Base-by-base conservation (phyloP, 2,329 filamentous ascomycete genomes). In the Claviceps cyperi region DNA sequence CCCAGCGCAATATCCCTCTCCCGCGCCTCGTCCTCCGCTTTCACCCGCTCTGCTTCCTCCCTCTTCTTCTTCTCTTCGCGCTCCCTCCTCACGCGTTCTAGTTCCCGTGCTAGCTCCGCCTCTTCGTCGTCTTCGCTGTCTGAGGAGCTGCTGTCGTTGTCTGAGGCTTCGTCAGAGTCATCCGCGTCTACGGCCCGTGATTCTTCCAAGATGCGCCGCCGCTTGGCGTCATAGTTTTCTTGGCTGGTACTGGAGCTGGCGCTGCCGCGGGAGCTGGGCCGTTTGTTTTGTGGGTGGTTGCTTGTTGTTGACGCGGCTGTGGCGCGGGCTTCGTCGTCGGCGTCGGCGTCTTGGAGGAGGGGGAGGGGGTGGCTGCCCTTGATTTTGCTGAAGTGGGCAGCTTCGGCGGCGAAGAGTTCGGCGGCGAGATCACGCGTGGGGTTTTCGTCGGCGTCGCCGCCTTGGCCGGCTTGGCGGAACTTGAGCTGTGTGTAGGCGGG, bases 401-500 rank as follows among this genome's bases (percentile, higher is more conserved):
- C 83, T 69, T 98, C 92, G 44, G 90, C 91, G 57, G 84, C 81
- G 52, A 97, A 76, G 35, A 98, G 81, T 69, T 98, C 90, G 45
- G 89, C 84, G 58, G 88, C 83, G 49, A 98, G 78, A 64, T 98
- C 91, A 63, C 85, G 86, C 49, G 63, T 53, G 51, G 76, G 70
- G 56, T 94, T 88, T 37, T 83, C 83, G 47, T 66, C 66, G 35
- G 84, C 84, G 56, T 81, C 83, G 56, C 87, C 86, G 59, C 92
- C 92, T 71, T 98, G 92, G 43, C 89, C 90, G n/a, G 84, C 72
- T 45, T 77, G 82, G 73, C 88, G 80, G 64, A 83, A 85, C 71
- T 98, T 98, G 63, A 98, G 82, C 56, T 87, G 83, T 13, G 87
- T 97, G 67, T 98, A 85, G 35, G 92, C 92, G 36, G 92, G 91